A percentile compares a stretch with the other conserved stretches of the same genome.
Conservation (phyloP, 148 eudicot genomes). For the Chenopodium berlandieri region DNA sequence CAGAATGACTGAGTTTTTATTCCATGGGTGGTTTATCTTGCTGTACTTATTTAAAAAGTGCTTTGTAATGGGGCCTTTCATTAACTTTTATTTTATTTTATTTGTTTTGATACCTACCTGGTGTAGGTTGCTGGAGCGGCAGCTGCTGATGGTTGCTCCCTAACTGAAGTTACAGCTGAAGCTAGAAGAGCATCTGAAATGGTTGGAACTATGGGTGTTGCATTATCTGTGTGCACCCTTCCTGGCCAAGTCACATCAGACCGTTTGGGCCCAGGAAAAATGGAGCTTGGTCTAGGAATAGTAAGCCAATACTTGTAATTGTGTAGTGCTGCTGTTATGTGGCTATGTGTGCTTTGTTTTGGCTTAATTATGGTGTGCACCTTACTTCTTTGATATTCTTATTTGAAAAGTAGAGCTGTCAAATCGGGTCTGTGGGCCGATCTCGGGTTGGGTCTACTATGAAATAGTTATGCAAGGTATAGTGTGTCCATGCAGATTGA, state of each 20-base stretch:
- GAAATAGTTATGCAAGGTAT: too few species aligned
- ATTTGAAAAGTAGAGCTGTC: too few species aligned
- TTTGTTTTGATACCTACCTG: slow-evolving; percentile 1
- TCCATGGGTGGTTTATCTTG: background rate
- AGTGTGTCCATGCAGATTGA: too few species aligned
- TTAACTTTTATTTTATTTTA: background rate
- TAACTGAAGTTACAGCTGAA: slow-evolving; percentile 79
- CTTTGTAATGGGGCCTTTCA: background rate
- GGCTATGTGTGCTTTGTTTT: background rate
- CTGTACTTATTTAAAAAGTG: background rate
- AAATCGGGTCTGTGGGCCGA: too few species aligned
- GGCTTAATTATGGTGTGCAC: too few species aligned
- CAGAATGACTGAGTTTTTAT: too few species aligned
- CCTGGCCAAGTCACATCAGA: slow-evolving; percentile 91
- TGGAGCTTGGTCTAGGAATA: slow-evolving; percentile 99
- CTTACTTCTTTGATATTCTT: too few species aligned
- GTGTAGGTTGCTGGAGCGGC: slow-evolving; percentile 93
- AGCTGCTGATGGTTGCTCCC: slow-evolving; percentile 80
- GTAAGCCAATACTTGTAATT: slow-evolving; percentile 43
- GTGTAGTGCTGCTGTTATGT: background rate
- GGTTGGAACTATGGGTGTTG: slow-evolving; percentile 98
- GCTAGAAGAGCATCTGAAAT: slow-evolving; percentile 82
- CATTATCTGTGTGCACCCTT: slow-evolving; percentile 89
- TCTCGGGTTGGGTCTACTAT: too few species aligned
- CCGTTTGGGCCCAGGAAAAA: slow-evolving; percentile 95